phyloP scores from a whole-genome alignment of 2,329 filamentous ascomycete species.

The Hypoxylon sp. region DNA sequence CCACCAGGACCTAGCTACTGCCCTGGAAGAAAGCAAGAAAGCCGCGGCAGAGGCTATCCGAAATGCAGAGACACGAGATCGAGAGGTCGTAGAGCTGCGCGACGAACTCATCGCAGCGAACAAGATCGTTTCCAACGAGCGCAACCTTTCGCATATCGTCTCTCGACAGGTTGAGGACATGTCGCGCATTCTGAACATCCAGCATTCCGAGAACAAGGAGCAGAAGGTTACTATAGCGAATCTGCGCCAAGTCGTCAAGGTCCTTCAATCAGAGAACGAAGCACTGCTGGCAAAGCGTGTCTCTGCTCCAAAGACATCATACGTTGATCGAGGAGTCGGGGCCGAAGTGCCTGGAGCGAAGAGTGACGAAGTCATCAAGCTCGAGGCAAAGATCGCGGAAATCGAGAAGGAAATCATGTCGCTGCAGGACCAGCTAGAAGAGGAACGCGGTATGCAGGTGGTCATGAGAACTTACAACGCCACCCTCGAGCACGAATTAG shows the following conservation, averaged over 20 bases:
- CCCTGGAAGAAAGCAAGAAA: slow-evolving; percentile 6
- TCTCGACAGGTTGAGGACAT: slow-evolving; percentile 22
- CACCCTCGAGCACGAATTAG: not conserved
- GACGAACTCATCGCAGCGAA: slow-evolving; percentile 15
- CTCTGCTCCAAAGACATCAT: not conserved
- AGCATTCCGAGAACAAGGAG: slow-evolving; percentile 32
- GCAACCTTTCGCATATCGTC: slow-evolving; percentile 15
- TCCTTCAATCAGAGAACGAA: slow-evolving; percentile 11
- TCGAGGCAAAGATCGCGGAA: not conserved
- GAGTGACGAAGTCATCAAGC: not conserved
- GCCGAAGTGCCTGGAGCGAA: not conserved
- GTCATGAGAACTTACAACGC: not conserved
- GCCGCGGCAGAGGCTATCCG: not conserved
- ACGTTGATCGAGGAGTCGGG: not conserved
- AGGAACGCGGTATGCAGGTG: not conserved
- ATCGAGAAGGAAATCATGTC: not conserved
- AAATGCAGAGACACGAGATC: slow-evolving; percentile 2
- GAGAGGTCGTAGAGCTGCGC: not conserved
- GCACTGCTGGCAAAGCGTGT: not conserved
- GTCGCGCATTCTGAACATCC: slow-evolving; percentile 4
- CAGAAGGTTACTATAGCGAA: not conserved
- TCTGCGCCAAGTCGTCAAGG: not conserved
- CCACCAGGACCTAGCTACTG: not conserved
- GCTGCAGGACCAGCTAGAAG: not conserved
- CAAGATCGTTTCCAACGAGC: slow-evolving; percentile 6